Percentiles rank a stretch among this genome's conserved stretches.
Evolutionary conservation across 2,329 filamentous ascomycete species (phyloP).

Genomic region (Colletotrichum trifolii): DNA sequence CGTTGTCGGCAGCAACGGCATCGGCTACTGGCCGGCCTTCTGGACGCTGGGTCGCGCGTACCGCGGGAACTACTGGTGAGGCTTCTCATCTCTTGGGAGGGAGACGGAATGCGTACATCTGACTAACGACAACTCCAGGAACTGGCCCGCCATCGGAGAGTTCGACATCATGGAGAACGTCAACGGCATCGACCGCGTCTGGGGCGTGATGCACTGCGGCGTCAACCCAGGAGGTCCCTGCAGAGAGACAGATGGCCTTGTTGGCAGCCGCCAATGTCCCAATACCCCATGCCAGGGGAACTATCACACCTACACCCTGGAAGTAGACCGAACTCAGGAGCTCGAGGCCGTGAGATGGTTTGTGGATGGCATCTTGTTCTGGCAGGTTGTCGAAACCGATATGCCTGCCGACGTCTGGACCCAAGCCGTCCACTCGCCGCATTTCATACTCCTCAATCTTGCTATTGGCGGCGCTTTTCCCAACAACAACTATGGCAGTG

Average conservation of each 20-base stretch:
- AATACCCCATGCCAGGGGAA: constrained; percentile 41
- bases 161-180: constrained; percentile 58
- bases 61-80: constrained; percentile 47
- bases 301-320: constrained; percentile 48
- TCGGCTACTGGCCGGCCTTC: constrained; percentile 56
- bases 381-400: constrained; percentile 41
- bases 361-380: constrained; percentile 45
- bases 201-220: constrained; percentile 57
- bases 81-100: not conserved
- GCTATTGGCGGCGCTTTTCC: constrained; percentile 53
- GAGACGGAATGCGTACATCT: not conserved
- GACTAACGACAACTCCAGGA: constrained; percentile 26
- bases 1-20: constrained; percentile 52
- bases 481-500: constrained; percentile 26
- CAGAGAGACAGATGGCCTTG: constrained; percentile 52
- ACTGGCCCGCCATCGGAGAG: constrained; percentile 57
- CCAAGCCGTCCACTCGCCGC: constrained; percentile 42
- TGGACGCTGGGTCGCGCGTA: constrained; percentile 55
- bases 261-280: constrained; percentile 26
- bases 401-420: constrained; percentile 47
- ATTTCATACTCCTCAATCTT: constrained; percentile 53
- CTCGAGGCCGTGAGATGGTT: constrained; percentile 50
- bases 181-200: constrained; percentile 50
- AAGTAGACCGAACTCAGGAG: constrained; percentile 46
- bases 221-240: constrained; percentile 52